A percentile compares a stretch with the other conserved stretches of the same genome.
These are phyloP conservation scores for Aspergillus carbonarius DNA, from an alignment of 2,329 filamentous ascomycete genomes.

Conservation along the genomic window DNA sequence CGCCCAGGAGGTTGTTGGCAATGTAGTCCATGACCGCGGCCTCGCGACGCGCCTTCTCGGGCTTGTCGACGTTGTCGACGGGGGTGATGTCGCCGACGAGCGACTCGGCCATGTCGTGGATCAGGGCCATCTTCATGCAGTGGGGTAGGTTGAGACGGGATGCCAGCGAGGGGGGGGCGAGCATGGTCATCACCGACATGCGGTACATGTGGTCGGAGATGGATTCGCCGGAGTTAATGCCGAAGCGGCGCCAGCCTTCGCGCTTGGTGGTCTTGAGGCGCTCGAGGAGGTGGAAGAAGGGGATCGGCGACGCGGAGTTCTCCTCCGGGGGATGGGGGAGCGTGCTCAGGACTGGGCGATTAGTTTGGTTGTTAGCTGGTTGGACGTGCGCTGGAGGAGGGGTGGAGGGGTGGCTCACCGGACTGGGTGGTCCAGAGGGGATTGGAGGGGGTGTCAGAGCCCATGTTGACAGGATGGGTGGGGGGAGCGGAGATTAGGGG, in stretches of 20 bases:
- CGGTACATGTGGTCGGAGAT: constrained; percentile 99
- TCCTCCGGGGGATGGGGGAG: constrained; percentile 62
- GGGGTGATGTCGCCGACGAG: constrained; percentile 97
- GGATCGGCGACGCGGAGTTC: constrained; percentile 69
- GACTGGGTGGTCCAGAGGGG: constrained; percentile 37
- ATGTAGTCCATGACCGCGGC: constrained; percentile 90
- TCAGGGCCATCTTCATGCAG: constrained; percentile 91
- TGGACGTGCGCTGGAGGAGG: not conserved
- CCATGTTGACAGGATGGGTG: constrained; percentile 22
- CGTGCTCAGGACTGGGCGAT: constrained; percentile 58
- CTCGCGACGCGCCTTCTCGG: constrained; percentile 86
- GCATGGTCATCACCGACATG: constrained; percentile 95
- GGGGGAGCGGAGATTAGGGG: not conserved
- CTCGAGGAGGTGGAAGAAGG: constrained; percentile 93
- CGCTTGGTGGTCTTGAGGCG: constrained; percentile 94
- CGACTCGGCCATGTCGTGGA: constrained; percentile 97
- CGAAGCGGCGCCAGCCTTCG: constrained; percentile 91
- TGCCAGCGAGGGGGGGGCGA: constrained; percentile 74
- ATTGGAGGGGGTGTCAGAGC: constrained; percentile 27
- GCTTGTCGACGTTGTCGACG: constrained; percentile 74
- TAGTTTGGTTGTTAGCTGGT: not conserved
- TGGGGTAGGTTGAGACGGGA: constrained; percentile 71
- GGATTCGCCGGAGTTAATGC: constrained; percentile 73
- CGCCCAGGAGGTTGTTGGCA: constrained; percentile 68
- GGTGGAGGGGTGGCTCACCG: constrained; percentile 23